Evolutionary conservation across 2,329 filamentous ascomycete species (phyloP), one percentile per base, ranked within the genome.

Genomic region (Emmonsiellopsis sp.): DNA sequence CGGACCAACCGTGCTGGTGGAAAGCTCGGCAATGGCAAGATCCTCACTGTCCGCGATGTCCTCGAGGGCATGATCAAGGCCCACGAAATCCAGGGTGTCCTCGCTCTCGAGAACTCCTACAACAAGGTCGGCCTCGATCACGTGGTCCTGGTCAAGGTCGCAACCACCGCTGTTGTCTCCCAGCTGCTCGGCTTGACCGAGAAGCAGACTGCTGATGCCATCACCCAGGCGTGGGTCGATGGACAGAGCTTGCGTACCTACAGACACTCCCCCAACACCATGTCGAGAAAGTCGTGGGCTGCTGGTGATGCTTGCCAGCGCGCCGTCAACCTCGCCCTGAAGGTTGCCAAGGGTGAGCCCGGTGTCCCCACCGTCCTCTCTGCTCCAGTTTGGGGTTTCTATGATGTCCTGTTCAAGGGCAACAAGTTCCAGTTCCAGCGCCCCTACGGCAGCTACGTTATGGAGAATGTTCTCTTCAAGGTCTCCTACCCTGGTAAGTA

Each of bases 391-490:
- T 98, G 93, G 93, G 93, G 93, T 56, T 98, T 97, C 82, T 98
- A 98, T 76, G 93, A 98, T 69, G 91, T 97, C 60, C 82, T 94
- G 59, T 98, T 97, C 81, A 89, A 91, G 78, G 90, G 90, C 75
- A 89, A 94, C 66, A 88, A 88, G 74, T 98, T 98, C 71, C 79
- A 90, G 72, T 98, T 96, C 81, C 92, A 97, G 79, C 85, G 93
- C 58, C 84, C 86, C 55, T 98, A 98, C 69, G 92, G 91, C 69
- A 95, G 87, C 79, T 98, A 98, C 73, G 93, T 98, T 62, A 98
- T 98, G 93, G 93, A 98, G 83, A 98, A 97, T 68, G 90, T 98
- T 57, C 84, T 98, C 59, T 98, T 98, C 86, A 98, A 98, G 83
- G 93, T 98, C 57, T 98, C 93, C 45, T 97, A 96, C 72, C 92